Percentiles rank a stretch among this genome's conserved stretches.
Evolutionary conservation across 2,329 filamentous ascomycete species (phyloP).

Genomic region (Exophiala oligosperma): DNA sequence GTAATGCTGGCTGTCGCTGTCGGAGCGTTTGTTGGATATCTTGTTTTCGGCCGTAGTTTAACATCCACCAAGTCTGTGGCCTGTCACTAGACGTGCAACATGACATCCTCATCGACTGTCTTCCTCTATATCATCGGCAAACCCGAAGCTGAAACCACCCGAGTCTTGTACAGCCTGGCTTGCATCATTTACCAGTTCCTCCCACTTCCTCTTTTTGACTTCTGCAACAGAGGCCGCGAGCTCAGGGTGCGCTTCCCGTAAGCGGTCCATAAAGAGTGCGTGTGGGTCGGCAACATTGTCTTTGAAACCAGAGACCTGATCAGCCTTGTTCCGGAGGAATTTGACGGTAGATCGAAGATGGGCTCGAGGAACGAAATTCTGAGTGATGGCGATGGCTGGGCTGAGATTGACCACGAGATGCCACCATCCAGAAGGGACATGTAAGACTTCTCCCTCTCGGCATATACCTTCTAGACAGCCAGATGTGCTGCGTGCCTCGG

Average conservation of each 20-base stretch:
- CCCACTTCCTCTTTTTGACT: constrained; percentile 80
- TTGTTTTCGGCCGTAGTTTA: constrained; percentile 72
- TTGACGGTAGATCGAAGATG: constrained; percentile 73
- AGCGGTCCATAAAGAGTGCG: constrained; percentile 68
- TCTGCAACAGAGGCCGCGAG: constrained; percentile 68
- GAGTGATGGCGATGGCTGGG: constrained; percentile 81
- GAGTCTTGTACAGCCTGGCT: constrained; percentile 42
- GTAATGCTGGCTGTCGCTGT: constrained; percentile 90
- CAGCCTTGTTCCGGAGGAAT: constrained; percentile 77
- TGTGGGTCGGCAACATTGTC: constrained; percentile 71
- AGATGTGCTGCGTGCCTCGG: constrained; percentile 70
- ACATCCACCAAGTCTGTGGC: constrained; percentile 80
- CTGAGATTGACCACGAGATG: constrained; percentile 91
- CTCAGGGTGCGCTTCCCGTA: constrained; percentile 64
- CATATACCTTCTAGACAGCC: constrained; percentile 88
- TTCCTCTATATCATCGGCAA: constrained; percentile 59
- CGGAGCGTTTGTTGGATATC: constrained; percentile 85
- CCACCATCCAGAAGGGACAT: constrained; percentile 96
- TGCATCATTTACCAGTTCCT: constrained; percentile 66
- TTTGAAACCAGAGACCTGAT: constrained; percentile 85
- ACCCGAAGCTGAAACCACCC: constrained; percentile 64
- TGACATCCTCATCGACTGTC: constrained; percentile 31
- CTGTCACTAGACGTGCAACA: constrained; percentile 66
- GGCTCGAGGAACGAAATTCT: constrained; percentile 84
- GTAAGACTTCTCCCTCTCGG: constrained; percentile 77